A percentile compares a stretch with the other conserved stretches of the same genome.
These are phyloP conservation scores for Lachancea thermotolerans DNA, from an alignment of 805 yeast species.

Conservation along the genomic window DNA sequence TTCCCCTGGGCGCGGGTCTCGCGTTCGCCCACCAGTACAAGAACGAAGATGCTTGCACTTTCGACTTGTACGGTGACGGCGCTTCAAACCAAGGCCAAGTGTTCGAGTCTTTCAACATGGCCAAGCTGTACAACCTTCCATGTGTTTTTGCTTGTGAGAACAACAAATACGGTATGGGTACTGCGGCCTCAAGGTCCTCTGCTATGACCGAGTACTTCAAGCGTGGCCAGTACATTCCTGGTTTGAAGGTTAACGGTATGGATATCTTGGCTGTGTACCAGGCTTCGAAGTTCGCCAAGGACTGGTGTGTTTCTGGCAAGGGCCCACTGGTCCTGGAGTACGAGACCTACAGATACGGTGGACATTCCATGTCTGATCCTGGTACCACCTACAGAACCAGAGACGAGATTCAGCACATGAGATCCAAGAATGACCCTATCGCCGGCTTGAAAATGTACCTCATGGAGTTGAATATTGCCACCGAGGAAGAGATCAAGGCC, in stretches of 20 bases:
- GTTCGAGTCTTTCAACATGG: slow-evolving; percentile 97
- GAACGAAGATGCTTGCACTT: slow-evolving; percentile 72
- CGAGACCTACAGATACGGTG: slow-evolving; percentile 99
- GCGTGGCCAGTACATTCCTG: slow-evolving; percentile 99
- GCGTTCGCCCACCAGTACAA: slow-evolving; percentile 98
- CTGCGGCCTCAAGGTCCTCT: slow-evolving; percentile 93
- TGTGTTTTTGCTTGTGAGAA: slow-evolving; percentile 94
- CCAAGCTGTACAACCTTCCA: slow-evolving; percentile 96
- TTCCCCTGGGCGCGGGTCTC: slow-evolving; percentile 94
- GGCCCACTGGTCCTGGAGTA: slow-evolving; percentile 95
- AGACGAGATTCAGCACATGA: slow-evolving; percentile 99
- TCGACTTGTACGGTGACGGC: slow-evolving; percentile 96
- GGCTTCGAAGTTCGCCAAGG: slow-evolving; percentile 95
- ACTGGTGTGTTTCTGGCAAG: slow-evolving; percentile 87
- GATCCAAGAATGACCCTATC: slow-evolving; percentile 96
- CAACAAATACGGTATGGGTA: slow-evolving; percentile 99
- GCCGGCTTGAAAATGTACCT: slow-evolving; percentile 88
- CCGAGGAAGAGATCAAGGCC: slow-evolving; percentile 90
- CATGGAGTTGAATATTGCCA: slow-evolving; percentile 74
- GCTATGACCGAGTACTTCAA: slow-evolving; percentile 95
- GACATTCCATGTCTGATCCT: slow-evolving; percentile 99
- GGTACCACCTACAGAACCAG: slow-evolving; percentile 99
- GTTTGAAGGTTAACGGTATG: slow-evolving; percentile 98
- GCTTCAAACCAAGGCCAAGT: slow-evolving; percentile 99
- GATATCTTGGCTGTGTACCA: slow-evolving; percentile 91